phyloP scores from a whole-genome alignment of 208 protist species.

The Acanthamoeba lenticulata region DNA sequence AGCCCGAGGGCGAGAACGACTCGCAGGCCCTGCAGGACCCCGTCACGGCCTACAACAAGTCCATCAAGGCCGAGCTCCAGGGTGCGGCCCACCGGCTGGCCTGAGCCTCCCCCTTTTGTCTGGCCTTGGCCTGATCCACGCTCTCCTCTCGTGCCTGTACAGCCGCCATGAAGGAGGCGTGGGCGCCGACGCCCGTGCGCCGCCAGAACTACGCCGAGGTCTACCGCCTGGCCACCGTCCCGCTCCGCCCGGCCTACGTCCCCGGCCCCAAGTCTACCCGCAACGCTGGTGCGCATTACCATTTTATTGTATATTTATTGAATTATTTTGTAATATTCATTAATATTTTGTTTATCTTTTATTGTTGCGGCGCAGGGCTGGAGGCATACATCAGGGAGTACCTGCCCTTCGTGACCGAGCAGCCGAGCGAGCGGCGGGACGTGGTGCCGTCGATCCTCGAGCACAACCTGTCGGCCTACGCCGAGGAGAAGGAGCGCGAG shows the following conservation, averaged over 20 bases:
- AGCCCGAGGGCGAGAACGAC: conserved; percentile 19
- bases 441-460: conserved; percentile 76
- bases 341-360: neutral
- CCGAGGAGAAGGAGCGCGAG: conserved; percentile 73
- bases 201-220: conserved; percentile 36
- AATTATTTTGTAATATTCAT: neutral
- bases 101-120: neutral
- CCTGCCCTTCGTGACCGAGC: conserved; percentile 48
- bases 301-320: too few species aligned
- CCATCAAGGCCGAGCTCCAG: conserved; percentile 26
- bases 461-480: conserved; percentile 70
- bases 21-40: conserved; percentile 23
- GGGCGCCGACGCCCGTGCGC: conserved; percentile 2
- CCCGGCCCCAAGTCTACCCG: neutral
- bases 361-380: neutral
- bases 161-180: conserved; percentile 18
- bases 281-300: neutral
- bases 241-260: neutral
- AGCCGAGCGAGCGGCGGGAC: conserved; percentile 41
- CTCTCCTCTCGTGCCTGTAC: neutral
- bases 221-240: neutral
- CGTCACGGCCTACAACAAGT: conserved; percentile 4
- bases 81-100: neutral
- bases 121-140: neutral
- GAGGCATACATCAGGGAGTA: conserved; percentile 64